Conservation (phyloP, 495 filamentous ascomycete species). For the Lophiostoma macrostomum region DNA sequence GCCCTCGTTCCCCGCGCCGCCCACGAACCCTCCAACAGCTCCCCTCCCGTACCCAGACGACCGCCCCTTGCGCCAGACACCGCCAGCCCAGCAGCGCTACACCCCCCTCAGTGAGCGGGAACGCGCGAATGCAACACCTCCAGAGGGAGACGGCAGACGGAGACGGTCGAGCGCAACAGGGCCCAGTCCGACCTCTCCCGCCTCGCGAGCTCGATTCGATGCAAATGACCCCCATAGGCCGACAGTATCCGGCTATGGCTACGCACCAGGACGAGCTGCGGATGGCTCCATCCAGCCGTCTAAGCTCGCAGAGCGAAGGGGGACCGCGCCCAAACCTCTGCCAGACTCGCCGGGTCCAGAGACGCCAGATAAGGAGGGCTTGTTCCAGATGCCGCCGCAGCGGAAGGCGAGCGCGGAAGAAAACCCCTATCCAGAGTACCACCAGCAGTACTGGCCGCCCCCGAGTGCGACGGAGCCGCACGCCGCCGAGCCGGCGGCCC, state of each 20-base stretch:
- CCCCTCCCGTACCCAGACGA: slow-evolving; percentile 79
- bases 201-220: slow-evolving; percentile 34
- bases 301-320: slow-evolving; percentile 42
- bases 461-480: neutral
- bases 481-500: slow-evolving; percentile 2
- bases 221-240: slow-evolving; percentile 42
- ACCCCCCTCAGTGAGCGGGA: slow-evolving; percentile 51
- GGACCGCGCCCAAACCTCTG: slow-evolving; percentile 66
- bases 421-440: slow-evolving; percentile 54
- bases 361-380: slow-evolving; percentile 64
- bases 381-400: slow-evolving; percentile 60
- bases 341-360: slow-evolving; percentile 73
- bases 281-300: slow-evolving; percentile 29
- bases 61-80: slow-evolving; percentile 47
- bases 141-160: slow-evolving; percentile 25
- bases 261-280: slow-evolving; percentile 16
- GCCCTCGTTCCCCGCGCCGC: slow-evolving; percentile 54
- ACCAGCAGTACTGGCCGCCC: slow-evolving; percentile 67
- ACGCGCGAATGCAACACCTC: slow-evolving; percentile 35
- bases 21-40: slow-evolving; percentile 61
- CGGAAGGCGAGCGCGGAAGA: slow-evolving; percentile 34
- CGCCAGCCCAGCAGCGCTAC: slow-evolving; percentile 40
- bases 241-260: slow-evolving; percentile 37
- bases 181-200: slow-evolving; percentile 22
- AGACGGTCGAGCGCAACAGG: slow-evolving; percentile 26